A percentile compares a stretch with the other conserved stretches of the same genome.
These are phyloP conservation scores for Scutellaria barbata DNA, from an alignment of 257 asterid genomes.

Conservation along the genomic window DNA sequence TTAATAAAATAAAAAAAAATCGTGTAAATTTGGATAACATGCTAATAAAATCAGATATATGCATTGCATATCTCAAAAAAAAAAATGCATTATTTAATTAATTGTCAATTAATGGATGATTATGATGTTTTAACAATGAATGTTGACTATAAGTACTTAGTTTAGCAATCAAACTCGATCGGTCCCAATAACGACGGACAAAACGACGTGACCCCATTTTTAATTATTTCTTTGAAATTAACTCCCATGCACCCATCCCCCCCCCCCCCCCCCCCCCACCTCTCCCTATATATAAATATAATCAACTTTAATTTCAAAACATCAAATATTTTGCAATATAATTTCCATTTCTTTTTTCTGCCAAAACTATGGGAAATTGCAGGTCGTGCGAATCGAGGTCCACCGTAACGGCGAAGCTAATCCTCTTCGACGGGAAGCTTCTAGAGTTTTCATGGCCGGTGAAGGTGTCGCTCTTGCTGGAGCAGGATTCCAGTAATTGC, in stretches of 20 bases:
- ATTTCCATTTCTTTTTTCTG: neutral
- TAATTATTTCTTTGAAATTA: constrained; percentile 28
- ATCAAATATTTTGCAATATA: neutral
- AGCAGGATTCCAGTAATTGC: constrained; percentile 42
- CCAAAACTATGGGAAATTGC: constrained; percentile 59
- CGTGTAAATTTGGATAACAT: too few species aligned
- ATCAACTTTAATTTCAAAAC: neutral
- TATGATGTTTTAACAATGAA: constrained; percentile 18
- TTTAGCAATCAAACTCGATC: constrained; percentile 29
- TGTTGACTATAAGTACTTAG: neutral
- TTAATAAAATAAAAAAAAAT: too few species aligned
- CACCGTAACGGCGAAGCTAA: constrained; percentile 61
- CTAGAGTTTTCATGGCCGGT: constrained; percentile 73
- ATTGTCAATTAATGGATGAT: neutral
- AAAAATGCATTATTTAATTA: neutral
- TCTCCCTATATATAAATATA: neutral
- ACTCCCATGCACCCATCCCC: constrained; percentile 20
- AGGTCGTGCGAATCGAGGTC: constrained; percentile 59
- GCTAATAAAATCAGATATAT: too few species aligned
- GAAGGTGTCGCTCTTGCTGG: constrained; percentile 53
- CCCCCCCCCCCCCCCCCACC: neutral
- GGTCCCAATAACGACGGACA: constrained; percentile 43
- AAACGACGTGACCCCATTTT: constrained; percentile 42
- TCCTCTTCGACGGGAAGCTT: constrained; percentile 59
- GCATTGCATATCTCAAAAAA: too few species aligned